Evolutionary conservation across 1,139 yeast species (phyloP).

Genomic region (Scheffersomyces titani): DNA sequence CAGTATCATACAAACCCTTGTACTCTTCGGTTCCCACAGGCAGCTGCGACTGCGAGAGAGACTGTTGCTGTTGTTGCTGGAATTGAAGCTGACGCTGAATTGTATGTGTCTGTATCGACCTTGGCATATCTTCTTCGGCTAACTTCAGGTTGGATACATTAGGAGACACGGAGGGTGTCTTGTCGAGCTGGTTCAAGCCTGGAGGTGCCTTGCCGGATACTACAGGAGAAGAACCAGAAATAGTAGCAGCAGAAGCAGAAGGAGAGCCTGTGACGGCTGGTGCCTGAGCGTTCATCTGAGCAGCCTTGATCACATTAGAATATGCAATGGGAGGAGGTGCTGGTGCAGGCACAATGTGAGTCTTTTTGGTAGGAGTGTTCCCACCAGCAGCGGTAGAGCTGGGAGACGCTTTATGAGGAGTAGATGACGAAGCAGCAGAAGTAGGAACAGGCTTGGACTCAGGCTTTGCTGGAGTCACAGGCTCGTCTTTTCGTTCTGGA

Average conservation of each 20-base stretch:
- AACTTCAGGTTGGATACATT: not conserved
- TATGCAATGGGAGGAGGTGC: conserved; percentile 20
- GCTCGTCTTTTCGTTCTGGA: not conserved
- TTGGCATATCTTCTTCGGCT: not conserved
- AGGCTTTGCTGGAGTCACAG: conserved; percentile 6
- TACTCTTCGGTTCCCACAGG: conserved; percentile 16
- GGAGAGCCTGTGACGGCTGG: conserved; percentile 5
- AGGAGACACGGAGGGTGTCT: not conserved
- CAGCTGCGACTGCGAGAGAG: conserved; percentile 14
- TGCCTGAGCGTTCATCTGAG: conserved; percentile 6
- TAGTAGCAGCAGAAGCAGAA: conserved; percentile 10
- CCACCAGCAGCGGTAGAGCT: conserved; percentile 2
- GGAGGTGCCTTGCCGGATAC: conserved; percentile 19
- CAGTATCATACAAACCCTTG: conserved; percentile 31
- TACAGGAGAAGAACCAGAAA: not conserved
- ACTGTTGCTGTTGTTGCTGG: not conserved
- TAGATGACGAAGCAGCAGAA: conserved; percentile 14
- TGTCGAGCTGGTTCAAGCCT: conserved; percentile 19
- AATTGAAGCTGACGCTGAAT: not conserved
- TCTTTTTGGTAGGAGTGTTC: conserved; percentile 2
- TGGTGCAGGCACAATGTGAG: conserved; percentile 15
- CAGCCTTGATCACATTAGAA: conserved; percentile 23
- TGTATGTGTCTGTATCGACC: not conserved
- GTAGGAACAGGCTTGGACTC: conserved; percentile 9
- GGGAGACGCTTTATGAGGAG: not conserved